Base-by-base conservation (phyloP, 176 grass and related monocot species). In the Bonia amplexicaulis region DNA sequence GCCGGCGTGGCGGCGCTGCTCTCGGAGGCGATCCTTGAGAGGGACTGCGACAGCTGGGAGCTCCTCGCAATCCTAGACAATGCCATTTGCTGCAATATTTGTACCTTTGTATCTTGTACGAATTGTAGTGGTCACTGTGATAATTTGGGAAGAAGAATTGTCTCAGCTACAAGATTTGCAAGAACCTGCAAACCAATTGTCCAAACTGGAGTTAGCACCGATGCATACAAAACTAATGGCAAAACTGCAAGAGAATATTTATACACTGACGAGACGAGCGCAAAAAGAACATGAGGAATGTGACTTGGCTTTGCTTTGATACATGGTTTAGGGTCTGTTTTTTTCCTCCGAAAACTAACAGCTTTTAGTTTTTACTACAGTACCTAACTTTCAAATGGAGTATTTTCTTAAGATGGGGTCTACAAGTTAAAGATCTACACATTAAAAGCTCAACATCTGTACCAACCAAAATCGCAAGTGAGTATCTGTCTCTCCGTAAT, bases 31-130 rank as follows among this genome's bases (percentile, higher is more conserved):
- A 76, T 82, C 74, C 85, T 88, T 27, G 91, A 81, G 7, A 93
- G 80, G 9, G 89, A 91, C 55, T 84, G 89, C 78, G 81, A 87
- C 22, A 89, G 80, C 37, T 74, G 69, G 29, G 81, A 74, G 78
- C 87, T 55, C 87, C 89, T 91, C 23, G 77, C 85, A 74, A 96
- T 88, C 85, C 94, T 88, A 23, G 84, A 93, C 84, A 59, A 81
- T 5, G 76, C 85, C 94, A 91, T 90, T 29, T 63, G 42, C 42
- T 9, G 35, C 53, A 2, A 20, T 46, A 16, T 39, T 15, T 23
- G 11, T 9, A 71, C 13, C n/a, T 48, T 0, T 44, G 46, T 48
- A 14, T 48, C 46, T 48, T 48, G 46, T 48, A 48, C 14, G 46
- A 4, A 14, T 48, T 48, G 46, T 13, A 48, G 46, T 13, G 12